phyloP scores from a whole-genome alignment of 2,329 filamentous ascomycete species.

The Pyrenochaeta sp. region DNA sequence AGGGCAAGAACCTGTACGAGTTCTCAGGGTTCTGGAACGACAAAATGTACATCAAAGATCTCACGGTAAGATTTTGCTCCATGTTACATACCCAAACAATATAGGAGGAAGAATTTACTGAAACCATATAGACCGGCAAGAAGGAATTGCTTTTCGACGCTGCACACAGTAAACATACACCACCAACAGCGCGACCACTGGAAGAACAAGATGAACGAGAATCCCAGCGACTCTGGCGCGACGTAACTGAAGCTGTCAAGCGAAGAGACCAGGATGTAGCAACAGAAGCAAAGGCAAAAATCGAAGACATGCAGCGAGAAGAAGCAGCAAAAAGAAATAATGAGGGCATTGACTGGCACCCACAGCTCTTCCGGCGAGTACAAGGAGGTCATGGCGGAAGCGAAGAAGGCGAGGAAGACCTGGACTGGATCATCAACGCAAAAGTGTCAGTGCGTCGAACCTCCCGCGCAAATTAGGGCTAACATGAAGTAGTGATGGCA shows the following conservation, averaged over 20 bases:
- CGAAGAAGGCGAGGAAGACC: slow-evolving; percentile 84
- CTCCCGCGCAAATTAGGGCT: background rate
- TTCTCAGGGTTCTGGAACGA: slow-evolving; percentile 90
- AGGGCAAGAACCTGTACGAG: slow-evolving; percentile 88
- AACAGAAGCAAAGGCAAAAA: slow-evolving; percentile 94
- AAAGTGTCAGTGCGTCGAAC: slow-evolving; percentile 68
- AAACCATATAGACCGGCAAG: slow-evolving; percentile 75
- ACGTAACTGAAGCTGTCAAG: slow-evolving; percentile 82
- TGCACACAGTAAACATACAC: slow-evolving; percentile 75
- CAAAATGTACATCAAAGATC: slow-evolving; percentile 90
- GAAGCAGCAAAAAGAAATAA: slow-evolving; percentile 83
- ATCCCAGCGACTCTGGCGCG: slow-evolving; percentile 86
- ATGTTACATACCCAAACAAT: background rate
- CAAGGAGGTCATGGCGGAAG: slow-evolving; percentile 72
- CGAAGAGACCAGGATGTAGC: slow-evolving; percentile 86
- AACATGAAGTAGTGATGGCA: slow-evolving; percentile 58
- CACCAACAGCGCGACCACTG: slow-evolving; percentile 77
- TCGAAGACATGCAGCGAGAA: slow-evolving; percentile 90
- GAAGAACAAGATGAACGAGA: slow-evolving; percentile 90
- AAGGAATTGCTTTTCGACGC: slow-evolving; percentile 93
- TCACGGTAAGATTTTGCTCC: slow-evolving; percentile 65
- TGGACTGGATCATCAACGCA: slow-evolving; percentile 95
- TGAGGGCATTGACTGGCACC: slow-evolving; percentile 85
- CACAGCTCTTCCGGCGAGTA: slow-evolving; percentile 82
- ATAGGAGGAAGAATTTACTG: slow-evolving; percentile 1